A percentile compares a stretch with the other conserved stretches of the same genome.
These are phyloP conservation scores for Leucaena leucocephala DNA, from an alignment of 306 rosid genomes.

Conservation along the genomic window DNA sequence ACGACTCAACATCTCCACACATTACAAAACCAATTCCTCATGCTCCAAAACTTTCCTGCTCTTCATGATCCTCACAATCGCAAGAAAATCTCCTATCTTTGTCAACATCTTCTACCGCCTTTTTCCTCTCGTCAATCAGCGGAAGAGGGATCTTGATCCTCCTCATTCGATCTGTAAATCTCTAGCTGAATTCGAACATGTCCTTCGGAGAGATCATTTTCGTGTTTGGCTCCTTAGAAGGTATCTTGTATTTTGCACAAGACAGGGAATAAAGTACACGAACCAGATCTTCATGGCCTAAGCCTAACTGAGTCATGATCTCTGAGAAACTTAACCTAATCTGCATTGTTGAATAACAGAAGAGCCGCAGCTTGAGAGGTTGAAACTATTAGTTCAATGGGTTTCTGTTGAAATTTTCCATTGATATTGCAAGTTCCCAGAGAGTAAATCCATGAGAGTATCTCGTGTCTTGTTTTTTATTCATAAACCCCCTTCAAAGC, in stretches of 20 bases:
- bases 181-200: background rate
- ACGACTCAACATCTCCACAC: background rate
- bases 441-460: background rate
- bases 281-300: background rate
- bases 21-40: background rate
- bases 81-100: conserved; percentile 46
- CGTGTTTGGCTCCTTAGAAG: background rate
- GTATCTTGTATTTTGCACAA: background rate
- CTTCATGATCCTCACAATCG: conserved; percentile 69
- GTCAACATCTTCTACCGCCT: conserved; percentile 35
- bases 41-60: conserved; percentile 49
- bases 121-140: conserved; percentile 58
- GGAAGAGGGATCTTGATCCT: conserved; percentile 15
- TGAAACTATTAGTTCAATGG: background rate
- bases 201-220: background rate
- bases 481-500: background rate
- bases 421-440: background rate
- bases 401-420: background rate
- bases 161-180: background rate
- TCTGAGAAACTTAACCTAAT: background rate
- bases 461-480: background rate
- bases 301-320: background rate
- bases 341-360: background rate
- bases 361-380: background rate
- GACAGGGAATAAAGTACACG: background rate